These are phyloP conservation scores for Kwoniella botswanensis DNA, from an alignment of 768 basidiomycete genomes.

Conservation along the genomic window DNA sequence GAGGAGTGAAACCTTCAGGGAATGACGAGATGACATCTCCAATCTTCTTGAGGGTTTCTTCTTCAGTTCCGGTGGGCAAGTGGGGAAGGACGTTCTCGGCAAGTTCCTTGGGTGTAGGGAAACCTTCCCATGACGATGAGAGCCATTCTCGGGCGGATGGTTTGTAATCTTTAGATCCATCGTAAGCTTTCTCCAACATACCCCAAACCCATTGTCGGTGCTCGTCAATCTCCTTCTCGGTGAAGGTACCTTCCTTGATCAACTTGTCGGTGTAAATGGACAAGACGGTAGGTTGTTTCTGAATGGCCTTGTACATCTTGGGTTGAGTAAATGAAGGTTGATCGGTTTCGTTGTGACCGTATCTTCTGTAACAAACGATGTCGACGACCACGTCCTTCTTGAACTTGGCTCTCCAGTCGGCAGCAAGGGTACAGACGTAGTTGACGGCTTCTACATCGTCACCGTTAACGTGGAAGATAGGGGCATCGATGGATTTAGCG, in stretches of 20 bases:
- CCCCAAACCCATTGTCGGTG: constrained; percentile 99
- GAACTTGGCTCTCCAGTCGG: constrained; percentile 96
- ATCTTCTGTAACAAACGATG: constrained; percentile 96
- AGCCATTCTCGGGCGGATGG: constrained; percentile 96
- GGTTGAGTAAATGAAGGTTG: constrained; percentile 99
- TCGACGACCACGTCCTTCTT: constrained; percentile 99
- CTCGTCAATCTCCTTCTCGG: constrained; percentile 93
- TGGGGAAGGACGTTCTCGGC: constrained; percentile 91
- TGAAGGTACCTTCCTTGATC: constrained; percentile 88
- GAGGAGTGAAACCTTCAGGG: constrained; percentile 82
- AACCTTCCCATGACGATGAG: constrained; percentile 96
- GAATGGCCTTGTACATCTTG: constrained; percentile 96
- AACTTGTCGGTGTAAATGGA: constrained; percentile 91
- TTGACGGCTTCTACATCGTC: constrained; percentile 98
- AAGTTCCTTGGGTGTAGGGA: constrained; percentile 94
- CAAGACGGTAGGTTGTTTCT: constrained; percentile 87
- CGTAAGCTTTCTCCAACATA: constrained; percentile 95
- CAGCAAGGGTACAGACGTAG: constrained; percentile 96
- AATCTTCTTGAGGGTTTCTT: constrained; percentile 75
- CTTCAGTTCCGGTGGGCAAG: constrained; percentile 79
- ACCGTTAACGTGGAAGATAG: constrained; percentile 99
- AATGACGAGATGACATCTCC: constrained; percentile 85
- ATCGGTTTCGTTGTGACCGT: constrained; percentile 99
- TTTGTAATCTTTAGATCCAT: constrained; percentile 91
- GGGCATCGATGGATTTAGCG: constrained; percentile 96